Evolutionary conservation across 768 basidiomycete genomes (phyloP).

Genomic region (Lentinus brumalis): DNA sequence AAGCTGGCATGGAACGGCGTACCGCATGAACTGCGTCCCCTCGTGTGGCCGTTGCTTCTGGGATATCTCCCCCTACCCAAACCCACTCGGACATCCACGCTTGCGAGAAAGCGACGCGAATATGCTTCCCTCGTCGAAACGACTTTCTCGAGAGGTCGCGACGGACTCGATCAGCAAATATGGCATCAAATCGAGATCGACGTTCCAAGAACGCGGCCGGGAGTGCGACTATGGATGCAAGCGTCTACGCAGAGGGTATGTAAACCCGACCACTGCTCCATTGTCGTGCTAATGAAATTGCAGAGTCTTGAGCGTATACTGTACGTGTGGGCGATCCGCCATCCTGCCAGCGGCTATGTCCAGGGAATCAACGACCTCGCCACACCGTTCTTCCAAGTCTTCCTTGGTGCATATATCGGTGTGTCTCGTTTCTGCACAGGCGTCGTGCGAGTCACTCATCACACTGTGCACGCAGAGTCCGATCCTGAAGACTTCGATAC

Average conservation of each 20-base stretch:
- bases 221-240: constrained; percentile 90
- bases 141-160: constrained; percentile 84
- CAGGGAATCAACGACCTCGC: constrained; percentile 99
- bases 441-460: background rate
- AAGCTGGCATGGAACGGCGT: constrained; percentile 96
- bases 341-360: constrained; percentile 98
- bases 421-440: constrained; percentile 23
- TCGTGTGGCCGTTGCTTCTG: constrained; percentile 93
- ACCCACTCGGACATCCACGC: constrained; percentile 69
- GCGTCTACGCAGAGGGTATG: constrained; percentile 85
- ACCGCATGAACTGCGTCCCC: constrained; percentile 81
- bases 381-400: constrained; percentile 97
- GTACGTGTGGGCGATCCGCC: constrained; percentile 99
- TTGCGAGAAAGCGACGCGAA: constrained; percentile 90
- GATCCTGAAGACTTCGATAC: constrained; percentile 92
- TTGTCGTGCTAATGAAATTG: background rate
- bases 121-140: constrained; percentile 88
- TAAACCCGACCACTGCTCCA: background rate
- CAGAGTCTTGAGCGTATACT: constrained; percentile 93
- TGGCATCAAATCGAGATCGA: constrained; percentile 99
- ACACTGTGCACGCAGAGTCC: constrained; percentile 55
- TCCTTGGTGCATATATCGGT: constrained; percentile 95
- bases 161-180: constrained; percentile 91
- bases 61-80: constrained; percentile 90
- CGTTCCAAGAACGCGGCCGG: constrained; percentile 93